Base-by-base conservation (phyloP, 495 filamentous ascomycete genomes). In the Thozetella sp. region DNA sequence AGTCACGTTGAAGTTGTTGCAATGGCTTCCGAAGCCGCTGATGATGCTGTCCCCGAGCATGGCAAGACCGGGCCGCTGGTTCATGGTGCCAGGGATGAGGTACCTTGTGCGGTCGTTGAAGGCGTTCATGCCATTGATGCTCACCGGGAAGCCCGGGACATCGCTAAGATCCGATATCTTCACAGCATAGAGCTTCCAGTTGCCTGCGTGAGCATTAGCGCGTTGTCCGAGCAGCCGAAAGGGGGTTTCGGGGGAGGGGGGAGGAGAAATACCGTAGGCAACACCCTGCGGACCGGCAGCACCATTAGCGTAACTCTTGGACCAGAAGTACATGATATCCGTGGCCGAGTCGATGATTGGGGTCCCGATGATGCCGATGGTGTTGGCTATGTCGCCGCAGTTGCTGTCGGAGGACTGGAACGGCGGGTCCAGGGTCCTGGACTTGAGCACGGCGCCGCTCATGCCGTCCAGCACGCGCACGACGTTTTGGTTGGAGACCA, bases 271-370 rank as follows among this genome's bases (percentile, higher is more conserved):
- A 61, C 59, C 60, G 51, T 63, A 53, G 4, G 30, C 51, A 12
- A 37, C 17, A 15, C 60, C 60, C 20, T 58, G 53, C 2, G 60
- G 60, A n/a, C 57, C 60, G 9, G 53, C 60, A 12, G 50, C 55
- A 0, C 60, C 51, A 19, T 22, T 48, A 25, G 53, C 30, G 51
- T 73, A 73, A 10, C 65, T 63, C 57, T 73, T 73, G 4, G 78
- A 67, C 1, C 68, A 76, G 20, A 80, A 56, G 54, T 76, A 82
- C 72, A 74, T 73, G 40, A 74, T 73, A 6, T 74, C 72, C 0
- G 78, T 74, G 15, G 57, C 69, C 0, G 78, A 78, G 63, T 84
- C 81, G 46, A 84, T 83, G 19, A 82, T 72, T n/a, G 74, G 74
- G 2, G 77, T 81, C 0, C 69, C 73, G 23, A 71, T 82, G 51